Base-by-base conservation (phyloP, 2,329 filamentous ascomycete genomes). In the Fusarium chaquense region DNA sequence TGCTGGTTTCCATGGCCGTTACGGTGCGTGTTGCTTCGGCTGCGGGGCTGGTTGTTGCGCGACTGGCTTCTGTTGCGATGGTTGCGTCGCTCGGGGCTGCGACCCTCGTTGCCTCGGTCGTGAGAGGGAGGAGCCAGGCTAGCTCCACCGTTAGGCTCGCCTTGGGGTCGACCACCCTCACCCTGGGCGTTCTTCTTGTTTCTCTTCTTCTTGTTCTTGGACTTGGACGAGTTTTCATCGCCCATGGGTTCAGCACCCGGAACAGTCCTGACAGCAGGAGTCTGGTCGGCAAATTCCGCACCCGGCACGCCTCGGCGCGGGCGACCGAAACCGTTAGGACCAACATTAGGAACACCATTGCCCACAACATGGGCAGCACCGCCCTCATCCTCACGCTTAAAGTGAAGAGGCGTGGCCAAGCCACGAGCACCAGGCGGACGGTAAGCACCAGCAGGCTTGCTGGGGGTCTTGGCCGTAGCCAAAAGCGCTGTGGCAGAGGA, bases 181-280 rank as follows among this genome's bases (percentile, higher is more conserved):
- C 85, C 87, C 47, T 96, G 94, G 78, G 94, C 96, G 53, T 88
- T 88, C 83, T 98, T 98, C 86, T 97, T 98, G 72, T 85, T 87
- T 70, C 96, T 89, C 88, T 98, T 98, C 89, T 98, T 98, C 89
- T 98, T 98, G 83, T 98, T 98, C 87, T 98, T 98, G 86, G 98
- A 98, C 74, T 77, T 79, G 93, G 84, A 15, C 92, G 94, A 56
- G 91, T 89, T 92, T 65, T 93, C 91, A 78, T 86, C 90, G 83
- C 81, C 90, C 80, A 69, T 86, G 36, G 87, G 84, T 64, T 86
- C 88, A 16, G 91, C 89, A 7, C 87, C 86, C 28, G 90, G 89
- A 46, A 92, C 85, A 67, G 87, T 87, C 47, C 90, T 89, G 45
- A 91, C 90, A 69, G 91, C 89, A n/a, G 92, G 88, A 24, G 86